Conservation (phyloP, 176 grass and related monocot species). For the Hyparrhenia diplandra region DNA sequence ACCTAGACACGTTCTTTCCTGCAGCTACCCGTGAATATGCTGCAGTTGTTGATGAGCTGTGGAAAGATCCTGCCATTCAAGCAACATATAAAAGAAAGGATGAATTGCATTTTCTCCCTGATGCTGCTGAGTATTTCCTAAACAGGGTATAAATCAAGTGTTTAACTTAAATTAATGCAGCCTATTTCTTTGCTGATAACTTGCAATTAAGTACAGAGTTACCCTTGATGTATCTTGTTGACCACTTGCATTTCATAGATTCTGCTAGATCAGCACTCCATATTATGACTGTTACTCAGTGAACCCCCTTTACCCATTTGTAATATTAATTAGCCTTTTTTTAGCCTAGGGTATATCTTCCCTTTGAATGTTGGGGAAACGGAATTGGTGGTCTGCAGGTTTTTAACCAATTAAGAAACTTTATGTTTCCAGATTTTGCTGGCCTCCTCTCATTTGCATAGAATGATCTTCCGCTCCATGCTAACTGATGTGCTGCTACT, state of each 20-base stretch:
- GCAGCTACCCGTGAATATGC: slow-evolving; percentile 93
- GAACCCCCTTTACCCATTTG: background rate
- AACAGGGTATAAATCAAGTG: slow-evolving; percentile 50
- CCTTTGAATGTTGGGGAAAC: background rate
- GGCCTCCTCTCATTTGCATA: background rate
- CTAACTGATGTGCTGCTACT: background rate
- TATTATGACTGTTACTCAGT: background rate
- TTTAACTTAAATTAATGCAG: background rate
- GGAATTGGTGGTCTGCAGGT: background rate
- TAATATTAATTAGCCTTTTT: too few relatives aligned
- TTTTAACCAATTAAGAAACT: background rate
- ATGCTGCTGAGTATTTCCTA: slow-evolving; percentile 83
- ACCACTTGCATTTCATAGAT: background rate
- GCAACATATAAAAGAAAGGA: slow-evolving; percentile 93
- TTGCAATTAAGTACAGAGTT: background rate
- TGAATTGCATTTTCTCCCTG: slow-evolving; percentile 90
- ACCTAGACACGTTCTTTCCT: slow-evolving; percentile 92
- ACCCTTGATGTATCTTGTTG: too few relatives aligned
- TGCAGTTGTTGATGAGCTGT: slow-evolving; percentile 86
- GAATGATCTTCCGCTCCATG: background rate
- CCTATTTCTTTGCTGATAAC: background rate
- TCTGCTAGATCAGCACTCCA: background rate
- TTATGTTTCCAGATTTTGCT: background rate
- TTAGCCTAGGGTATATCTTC: background rate
- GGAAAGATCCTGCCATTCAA: slow-evolving; percentile 87